Evolutionary conservation across 805 yeast species (phyloP).

Genomic region (Lachancea cidri): DNA sequence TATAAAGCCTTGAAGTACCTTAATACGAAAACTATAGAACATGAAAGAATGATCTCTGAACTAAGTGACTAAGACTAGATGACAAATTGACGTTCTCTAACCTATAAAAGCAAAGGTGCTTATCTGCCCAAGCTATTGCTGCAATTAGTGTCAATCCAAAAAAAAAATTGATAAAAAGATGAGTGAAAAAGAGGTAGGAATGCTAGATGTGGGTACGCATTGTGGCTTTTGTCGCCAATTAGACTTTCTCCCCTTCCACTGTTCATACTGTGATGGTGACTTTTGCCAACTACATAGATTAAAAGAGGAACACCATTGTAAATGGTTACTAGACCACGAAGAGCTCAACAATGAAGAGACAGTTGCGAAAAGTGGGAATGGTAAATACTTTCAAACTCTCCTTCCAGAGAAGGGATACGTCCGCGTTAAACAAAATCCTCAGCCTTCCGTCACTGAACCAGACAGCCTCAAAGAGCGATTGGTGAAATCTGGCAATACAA

Average conservation of each 20-base stretch:
- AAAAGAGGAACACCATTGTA: slow-evolving; percentile 27
- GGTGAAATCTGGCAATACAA: slow-evolving; percentile 8
- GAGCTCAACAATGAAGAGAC: not conserved
- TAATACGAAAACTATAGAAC: not conserved
- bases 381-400: slow-evolving; percentile 23
- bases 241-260: slow-evolving; percentile 33
- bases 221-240: slow-evolving; percentile 29
- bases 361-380: slow-evolving; percentile 11
- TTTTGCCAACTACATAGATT: slow-evolving; percentile 28
- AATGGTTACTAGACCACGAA: slow-evolving; percentile 11
- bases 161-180: not conserved
- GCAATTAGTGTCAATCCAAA: too few relatives aligned
- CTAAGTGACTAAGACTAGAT: not conserved
- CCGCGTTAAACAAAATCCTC: slow-evolving; percentile 14
- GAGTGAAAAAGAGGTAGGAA: slow-evolving; percentile 24
- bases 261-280: slow-evolving; percentile 25
- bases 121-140: too few relatives aligned
- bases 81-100: not conserved
- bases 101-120: not conserved
- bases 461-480: slow-evolving; percentile 3
- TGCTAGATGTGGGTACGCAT: slow-evolving; percentile 35
- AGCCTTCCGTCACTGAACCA: not conserved
- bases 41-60: not conserved
- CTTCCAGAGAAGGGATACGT: slow-evolving; percentile 28
- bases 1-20: not conserved